Conservation (phyloP, 805 yeast species). For the Saccharomycopsis schoenii region DNA sequence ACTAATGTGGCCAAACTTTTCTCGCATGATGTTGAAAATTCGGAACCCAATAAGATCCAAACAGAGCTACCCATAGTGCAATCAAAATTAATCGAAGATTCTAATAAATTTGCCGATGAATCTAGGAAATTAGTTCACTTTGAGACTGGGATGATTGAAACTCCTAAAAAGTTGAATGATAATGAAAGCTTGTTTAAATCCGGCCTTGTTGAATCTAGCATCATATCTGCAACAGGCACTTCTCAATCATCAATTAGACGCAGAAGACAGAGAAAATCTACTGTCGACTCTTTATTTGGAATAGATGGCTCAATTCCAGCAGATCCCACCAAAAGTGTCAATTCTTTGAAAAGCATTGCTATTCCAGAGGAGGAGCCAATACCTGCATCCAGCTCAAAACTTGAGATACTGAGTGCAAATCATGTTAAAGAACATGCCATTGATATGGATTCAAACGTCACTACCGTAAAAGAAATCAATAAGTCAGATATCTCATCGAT, state of each 20-base stretch:
- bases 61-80: not conserved
- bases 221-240: not conserved
- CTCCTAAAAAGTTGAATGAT: not conserved
- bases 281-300: not conserved
- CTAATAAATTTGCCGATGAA: not conserved
- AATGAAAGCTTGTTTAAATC: not conserved
- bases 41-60: not conserved
- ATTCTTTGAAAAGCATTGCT: not conserved
- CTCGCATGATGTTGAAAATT: not conserved
- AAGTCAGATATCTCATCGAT: too few species aligned
- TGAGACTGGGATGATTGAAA: not conserved
- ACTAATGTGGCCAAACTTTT: not conserved
- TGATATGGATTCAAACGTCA: not conserved
- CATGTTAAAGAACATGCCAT: not conserved
- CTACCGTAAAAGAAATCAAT: too few species aligned
- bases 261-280: not conserved
- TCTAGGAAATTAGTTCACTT: not conserved
- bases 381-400: not conserved
- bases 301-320: not conserved
- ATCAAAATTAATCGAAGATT: not conserved
- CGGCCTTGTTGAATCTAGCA: not conserved
- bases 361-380: not conserved
- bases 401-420: not conserved
- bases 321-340: not conserved
- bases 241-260: not conserved